These are phyloP conservation scores for Pleurotus citrinopileatus DNA, from an alignment of 768 basidiomycete species.

Conservation along the genomic window DNA sequence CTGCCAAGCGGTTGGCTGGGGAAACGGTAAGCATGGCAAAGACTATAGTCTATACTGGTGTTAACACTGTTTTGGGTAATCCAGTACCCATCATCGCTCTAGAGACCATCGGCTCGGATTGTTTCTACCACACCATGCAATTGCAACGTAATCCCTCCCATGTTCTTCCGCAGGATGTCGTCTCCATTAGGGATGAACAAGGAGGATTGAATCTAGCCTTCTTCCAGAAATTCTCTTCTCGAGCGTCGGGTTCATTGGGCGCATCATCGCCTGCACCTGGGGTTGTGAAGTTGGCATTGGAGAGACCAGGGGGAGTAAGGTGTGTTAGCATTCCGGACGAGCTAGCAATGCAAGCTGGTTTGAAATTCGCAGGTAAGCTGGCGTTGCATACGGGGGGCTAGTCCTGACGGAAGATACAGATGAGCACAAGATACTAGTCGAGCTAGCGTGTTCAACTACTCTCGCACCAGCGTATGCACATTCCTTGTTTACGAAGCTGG, in stretches of 20 bases:
- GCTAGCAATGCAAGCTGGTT: conserved; percentile 60
- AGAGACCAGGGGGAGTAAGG: conserved; percentile 52
- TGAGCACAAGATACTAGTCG: conserved; percentile 73
- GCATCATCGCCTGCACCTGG: conserved; percentile 62
- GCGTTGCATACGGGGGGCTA: background rate
- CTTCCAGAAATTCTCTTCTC: conserved; percentile 55
- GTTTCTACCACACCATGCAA: conserved; percentile 70
- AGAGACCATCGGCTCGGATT: conserved; percentile 72
- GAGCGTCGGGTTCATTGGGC: conserved; percentile 67
- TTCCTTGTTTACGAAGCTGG: conserved; percentile 49
- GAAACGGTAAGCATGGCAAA: conserved; percentile 48
- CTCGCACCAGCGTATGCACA: conserved; percentile 63
- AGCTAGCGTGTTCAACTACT: conserved; percentile 72
- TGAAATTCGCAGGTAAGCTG: conserved; percentile 55
- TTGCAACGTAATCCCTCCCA: conserved; percentile 43
- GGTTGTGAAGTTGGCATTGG: conserved; percentile 63
- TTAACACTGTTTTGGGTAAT: conserved; percentile 16
- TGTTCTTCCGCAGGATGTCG: conserved; percentile 38
- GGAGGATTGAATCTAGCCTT: conserved; percentile 54
- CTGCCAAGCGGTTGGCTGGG: conserved; percentile 64
- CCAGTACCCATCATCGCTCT: conserved; percentile 65
- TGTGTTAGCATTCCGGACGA: conserved; percentile 67
- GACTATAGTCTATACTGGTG: background rate
- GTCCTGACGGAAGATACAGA: conserved; percentile 36
- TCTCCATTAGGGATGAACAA: conserved; percentile 34